Evolutionary conservation across 352 stramenopile genomes (phyloP).

Genomic region (Phytophthora agathidicida): DNA sequence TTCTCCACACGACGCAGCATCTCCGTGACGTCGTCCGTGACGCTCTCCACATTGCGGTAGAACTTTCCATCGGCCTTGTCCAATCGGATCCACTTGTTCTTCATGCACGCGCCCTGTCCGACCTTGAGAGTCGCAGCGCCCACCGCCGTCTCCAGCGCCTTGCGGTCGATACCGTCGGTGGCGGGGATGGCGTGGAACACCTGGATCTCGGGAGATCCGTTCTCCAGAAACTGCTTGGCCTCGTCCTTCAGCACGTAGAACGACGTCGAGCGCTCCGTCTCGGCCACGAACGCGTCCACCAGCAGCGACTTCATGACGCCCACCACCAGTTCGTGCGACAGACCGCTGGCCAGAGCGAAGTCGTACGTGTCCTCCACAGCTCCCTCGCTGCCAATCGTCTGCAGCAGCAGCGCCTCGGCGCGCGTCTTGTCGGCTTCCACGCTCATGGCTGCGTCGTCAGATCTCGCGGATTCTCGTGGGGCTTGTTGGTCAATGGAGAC

Average conservation of each 20-base stretch:
- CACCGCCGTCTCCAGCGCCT: conserved; percentile 83
- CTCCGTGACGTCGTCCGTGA: conserved; percentile 73
- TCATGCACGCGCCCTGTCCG: conserved; percentile 97
- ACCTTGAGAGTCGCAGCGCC: conserved; percentile 93
- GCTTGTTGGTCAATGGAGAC: conserved; percentile 33
- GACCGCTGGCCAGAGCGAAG: conserved; percentile 70
- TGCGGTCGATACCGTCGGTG: conserved; percentile 72
- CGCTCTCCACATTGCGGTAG: conserved; percentile 73
- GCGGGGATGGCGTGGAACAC: conserved; percentile 85
- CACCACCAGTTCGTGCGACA: conserved; percentile 94
- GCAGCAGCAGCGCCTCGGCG: conserved; percentile 71
- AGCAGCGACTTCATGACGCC: conserved; percentile 96
- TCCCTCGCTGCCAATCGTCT: conserved; percentile 48
- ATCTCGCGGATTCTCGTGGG: background rate
- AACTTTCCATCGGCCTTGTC: conserved; percentile 92
- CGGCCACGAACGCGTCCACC: conserved; percentile 92
- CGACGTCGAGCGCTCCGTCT: conserved; percentile 76
- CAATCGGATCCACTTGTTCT: conserved; percentile 98
- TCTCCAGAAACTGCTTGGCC: conserved; percentile 71
- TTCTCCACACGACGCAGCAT: conserved; percentile 89
- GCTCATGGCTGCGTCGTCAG: conserved; percentile 37
- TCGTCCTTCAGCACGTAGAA: conserved; percentile 96
- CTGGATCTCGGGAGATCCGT: conserved; percentile 84
- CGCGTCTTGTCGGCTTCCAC: conserved; percentile 76
- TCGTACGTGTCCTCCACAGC: conserved; percentile 83